These are phyloP conservation scores for Peribolospora baueri DNA, from an alignment of 768 basidiomycete species.

Conservation along the genomic window DNA sequence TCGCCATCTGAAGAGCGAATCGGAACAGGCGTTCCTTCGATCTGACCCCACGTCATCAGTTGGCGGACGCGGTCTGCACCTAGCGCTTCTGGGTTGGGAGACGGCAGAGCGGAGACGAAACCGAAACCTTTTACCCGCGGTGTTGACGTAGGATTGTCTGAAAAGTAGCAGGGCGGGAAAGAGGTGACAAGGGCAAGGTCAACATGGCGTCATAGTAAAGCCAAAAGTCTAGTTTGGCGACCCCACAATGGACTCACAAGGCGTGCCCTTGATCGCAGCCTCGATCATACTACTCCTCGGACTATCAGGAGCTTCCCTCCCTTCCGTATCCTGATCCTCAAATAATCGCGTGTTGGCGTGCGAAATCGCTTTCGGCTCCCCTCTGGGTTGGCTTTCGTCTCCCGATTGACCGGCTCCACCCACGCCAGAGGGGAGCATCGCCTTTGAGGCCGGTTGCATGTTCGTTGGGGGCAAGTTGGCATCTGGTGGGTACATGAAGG, in stretches of 20 bases:
- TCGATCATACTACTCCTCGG: slow-evolving; percentile 73
- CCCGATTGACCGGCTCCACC: slow-evolving; percentile 8
- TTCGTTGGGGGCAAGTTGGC: slow-evolving; percentile 33
- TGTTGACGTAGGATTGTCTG: slow-evolving; percentile 6
- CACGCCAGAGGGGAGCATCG: slow-evolving; percentile 1
- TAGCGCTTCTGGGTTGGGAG: slow-evolving; percentile 58
- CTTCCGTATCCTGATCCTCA: not conserved
- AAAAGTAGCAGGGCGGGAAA: slow-evolving; percentile 11
- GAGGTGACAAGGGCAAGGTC: slow-evolving; percentile 19
- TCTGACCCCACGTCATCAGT: slow-evolving; percentile 91
- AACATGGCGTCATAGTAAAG: not conserved
- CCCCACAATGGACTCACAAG: slow-evolving; percentile 33
- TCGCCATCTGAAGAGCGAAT: slow-evolving; percentile 34
- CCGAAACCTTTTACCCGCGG: slow-evolving; percentile 32
- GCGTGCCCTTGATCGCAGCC: slow-evolving; percentile 77
- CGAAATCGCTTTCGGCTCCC: slow-evolving; percentile 37
- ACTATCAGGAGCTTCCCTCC: slow-evolving; percentile 32
- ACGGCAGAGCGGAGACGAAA: slow-evolving; percentile 63
- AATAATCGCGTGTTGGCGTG: slow-evolving; percentile 57
- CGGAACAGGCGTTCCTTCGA: slow-evolving; percentile 73
- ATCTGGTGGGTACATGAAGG: slow-evolving; percentile 84
- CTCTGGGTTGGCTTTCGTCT: slow-evolving; percentile 14
- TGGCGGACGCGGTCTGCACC: slow-evolving; percentile 65
- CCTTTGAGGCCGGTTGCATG: not conserved
- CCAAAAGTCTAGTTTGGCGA: not conserved